Percentiles rank a stretch among this genome's conserved stretches.
Conservation (phyloP, 441 rosid species). For the Viola pubescens region DNA sequence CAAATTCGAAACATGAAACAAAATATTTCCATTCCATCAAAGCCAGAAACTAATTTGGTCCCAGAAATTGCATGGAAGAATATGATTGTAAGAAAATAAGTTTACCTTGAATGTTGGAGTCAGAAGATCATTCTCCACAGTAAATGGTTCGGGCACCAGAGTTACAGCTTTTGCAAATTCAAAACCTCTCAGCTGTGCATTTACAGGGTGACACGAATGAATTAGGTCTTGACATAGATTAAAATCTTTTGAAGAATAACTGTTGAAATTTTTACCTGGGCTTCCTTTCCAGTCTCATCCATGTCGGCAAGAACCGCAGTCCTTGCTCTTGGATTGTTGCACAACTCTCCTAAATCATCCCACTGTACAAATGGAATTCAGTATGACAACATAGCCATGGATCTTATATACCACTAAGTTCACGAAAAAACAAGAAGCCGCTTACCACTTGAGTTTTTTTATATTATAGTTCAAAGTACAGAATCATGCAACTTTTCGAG, state of each 20-base stretch:
- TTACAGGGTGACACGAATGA: neutral
- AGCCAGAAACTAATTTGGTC: neutral
- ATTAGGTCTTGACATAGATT: neutral
- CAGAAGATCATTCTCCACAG: constrained; percentile 72
- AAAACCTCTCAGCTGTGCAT: constrained; percentile 85
- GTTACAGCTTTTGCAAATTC: constrained; percentile 92
- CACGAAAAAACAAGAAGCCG: neutral
- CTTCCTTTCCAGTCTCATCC: constrained; percentile 79
- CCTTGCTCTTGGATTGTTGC: constrained; percentile 63
- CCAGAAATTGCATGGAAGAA: neutral
- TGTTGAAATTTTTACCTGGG: constrained; percentile 44
- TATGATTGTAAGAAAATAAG: neutral
- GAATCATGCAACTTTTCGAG: neutral
- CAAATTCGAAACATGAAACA: neutral
- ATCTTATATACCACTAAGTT: neutral
- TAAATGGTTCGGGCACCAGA: constrained; percentile 68
- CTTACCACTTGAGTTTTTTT: no score
- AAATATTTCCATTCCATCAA: neutral
- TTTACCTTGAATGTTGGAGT: constrained; percentile 97
- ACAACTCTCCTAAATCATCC: constrained; percentile 53
- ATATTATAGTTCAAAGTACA: neutral
- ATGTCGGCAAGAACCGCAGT: constrained; percentile 73
- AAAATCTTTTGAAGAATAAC: neutral
- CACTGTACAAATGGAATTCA: constrained; percentile 34
- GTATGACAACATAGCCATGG: neutral